Base-by-base conservation (phyloP, 2,329 filamentous ascomycete species). In the Claviceps sp. region DNA sequence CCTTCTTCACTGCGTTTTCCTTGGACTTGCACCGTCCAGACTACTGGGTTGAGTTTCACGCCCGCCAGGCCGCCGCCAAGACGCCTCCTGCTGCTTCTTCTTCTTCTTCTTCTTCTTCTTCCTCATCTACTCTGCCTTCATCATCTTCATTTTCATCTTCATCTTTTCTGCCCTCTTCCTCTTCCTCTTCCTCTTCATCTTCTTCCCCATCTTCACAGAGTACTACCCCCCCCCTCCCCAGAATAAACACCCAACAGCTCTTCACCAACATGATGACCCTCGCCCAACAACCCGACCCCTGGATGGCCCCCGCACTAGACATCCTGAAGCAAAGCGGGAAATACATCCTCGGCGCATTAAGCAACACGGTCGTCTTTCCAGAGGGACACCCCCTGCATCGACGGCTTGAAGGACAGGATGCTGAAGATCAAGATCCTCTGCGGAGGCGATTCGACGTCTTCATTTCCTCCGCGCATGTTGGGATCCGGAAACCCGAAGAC, bases 211-310 rank as follows among this genome's bases (percentile, higher is more conserved):
- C 53, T 24, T 67, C 71, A 13, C 67, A 67, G 22, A 61, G 55
- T 18, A 59, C 69, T 16, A 60, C 75, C 0, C 86, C 87, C 1
- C 75, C 81, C 0, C 64, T 89, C 0, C 91, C 91, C 0, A 66
- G 72, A 2, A 76, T 97, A 46, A 84, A 97, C 61, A 86, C 79
- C 14, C 82, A 88, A 63, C 81, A 72, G 68, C 73, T 98, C 30
- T 96, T 95, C 71, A 86, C 87, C 77, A 78, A 85, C 61, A 97
- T 97, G 90, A 96, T 97, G 88, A 69, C 74, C 4, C 69, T 76
- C 13, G 83, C 86, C 11, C 74, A 80, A 5, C 68, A 71, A 1
- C 82, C 86, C 0, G 91, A 98, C 64, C 88, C 88, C 4, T 86
- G 85, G 74, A 93, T 97, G 84, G 88, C 80, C 57, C 89, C 90